Evolutionary conservation across 2,329 filamentous ascomycete species (phyloP).

Genomic region (Xylariales sp.): DNA sequence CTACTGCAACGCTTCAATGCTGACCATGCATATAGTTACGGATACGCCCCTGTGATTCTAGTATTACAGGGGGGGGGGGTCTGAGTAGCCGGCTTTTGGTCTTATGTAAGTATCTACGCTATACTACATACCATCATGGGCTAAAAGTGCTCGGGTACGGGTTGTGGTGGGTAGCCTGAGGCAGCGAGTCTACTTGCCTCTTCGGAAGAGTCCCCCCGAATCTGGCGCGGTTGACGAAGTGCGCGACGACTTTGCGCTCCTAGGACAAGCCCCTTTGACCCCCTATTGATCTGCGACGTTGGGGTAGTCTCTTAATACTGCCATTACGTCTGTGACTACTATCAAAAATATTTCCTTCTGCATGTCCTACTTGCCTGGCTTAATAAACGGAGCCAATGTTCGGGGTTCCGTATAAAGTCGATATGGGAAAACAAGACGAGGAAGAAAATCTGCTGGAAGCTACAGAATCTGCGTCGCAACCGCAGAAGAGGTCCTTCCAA

Average conservation of each 20-base stretch:
- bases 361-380: neutral
- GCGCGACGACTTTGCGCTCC: neutral
- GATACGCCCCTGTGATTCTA: too few relatives aligned
- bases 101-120: too few relatives aligned
- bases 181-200: too few relatives aligned
- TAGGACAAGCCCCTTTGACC: neutral
- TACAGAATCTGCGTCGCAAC: neutral
- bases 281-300: neutral
- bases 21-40: too few relatives aligned
- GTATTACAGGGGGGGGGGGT: too few relatives aligned
- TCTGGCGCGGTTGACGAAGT: neutral
- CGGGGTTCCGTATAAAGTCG: neutral
- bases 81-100: too few relatives aligned
- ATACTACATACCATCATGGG: too few relatives aligned
- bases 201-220: too few relatives aligned
- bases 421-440: conserved; percentile 3
- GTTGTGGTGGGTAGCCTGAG: too few relatives aligned
- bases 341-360: neutral
- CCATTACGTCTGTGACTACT: neutral
- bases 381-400: neutral
- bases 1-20: too few relatives aligned
- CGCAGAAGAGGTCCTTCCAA: neutral
- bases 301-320: neutral
- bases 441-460: neutral
- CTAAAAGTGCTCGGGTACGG: too few relatives aligned